Evolutionary conservation across 257 asterid genomes (phyloP).

Genomic region (Nicotiana tabacum): DNA sequence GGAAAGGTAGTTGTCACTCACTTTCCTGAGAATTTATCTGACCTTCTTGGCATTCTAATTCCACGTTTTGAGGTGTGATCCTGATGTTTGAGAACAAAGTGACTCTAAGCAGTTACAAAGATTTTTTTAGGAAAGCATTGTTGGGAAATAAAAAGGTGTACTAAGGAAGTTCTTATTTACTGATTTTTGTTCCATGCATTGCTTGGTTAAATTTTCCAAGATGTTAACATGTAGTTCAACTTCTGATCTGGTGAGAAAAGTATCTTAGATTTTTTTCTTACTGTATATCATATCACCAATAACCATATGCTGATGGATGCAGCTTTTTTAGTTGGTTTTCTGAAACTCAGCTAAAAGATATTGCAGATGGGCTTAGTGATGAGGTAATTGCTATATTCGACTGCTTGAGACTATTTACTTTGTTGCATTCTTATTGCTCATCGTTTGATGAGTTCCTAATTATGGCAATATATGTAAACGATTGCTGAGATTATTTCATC

Average conservation of each 20-base stretch:
- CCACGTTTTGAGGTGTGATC: not conserved
- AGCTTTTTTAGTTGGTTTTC: constrained; percentile 64
- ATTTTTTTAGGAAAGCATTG: not conserved
- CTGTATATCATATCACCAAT: constrained; percentile 11
- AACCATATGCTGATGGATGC: constrained; percentile 20
- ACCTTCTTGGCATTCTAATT: constrained; percentile 2
- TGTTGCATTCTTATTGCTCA: not conserved
- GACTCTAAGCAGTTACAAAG: not conserved
- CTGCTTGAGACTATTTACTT: not conserved
- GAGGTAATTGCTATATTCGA: constrained; percentile 31
- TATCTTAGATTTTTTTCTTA: not conserved
- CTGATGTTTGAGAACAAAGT: not conserved
- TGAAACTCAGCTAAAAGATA: constrained; percentile 34
- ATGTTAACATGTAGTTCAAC: not conserved
- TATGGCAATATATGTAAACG: not conserved
- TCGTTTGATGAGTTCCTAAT: not conserved
- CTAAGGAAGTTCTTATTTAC: constrained; percentile 5
- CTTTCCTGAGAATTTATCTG: not conserved
- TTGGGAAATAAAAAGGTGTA: not conserved
- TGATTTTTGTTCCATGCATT: not conserved
- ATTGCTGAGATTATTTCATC: not conserved
- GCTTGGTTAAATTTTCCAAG: constrained; percentile 1
- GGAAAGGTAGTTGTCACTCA: constrained; percentile 32
- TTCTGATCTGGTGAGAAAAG: not conserved
- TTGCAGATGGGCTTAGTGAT: constrained; percentile 32